phyloP scores from a whole-genome alignment of 2,329 filamentous ascomycete genomes.

The Ophioceras dolichostomum region DNA sequence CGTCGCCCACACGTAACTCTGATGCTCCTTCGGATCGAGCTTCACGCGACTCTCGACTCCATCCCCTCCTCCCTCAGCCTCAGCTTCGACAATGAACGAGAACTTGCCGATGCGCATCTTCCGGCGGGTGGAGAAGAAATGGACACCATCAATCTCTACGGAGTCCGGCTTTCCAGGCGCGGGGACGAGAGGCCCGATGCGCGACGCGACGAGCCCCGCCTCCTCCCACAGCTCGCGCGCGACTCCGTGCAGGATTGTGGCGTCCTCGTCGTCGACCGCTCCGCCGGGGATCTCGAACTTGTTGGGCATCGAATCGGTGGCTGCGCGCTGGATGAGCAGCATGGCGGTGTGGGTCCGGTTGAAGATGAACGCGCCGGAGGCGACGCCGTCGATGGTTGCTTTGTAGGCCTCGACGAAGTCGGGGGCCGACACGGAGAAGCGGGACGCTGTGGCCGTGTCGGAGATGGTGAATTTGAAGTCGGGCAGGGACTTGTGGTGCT shows the following conservation, averaged over 20 bases:
- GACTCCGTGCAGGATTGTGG: constrained; percentile 20
- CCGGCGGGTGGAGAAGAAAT: constrained; percentile 13
- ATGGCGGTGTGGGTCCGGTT: constrained; percentile 14
- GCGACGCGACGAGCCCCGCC: constrained; percentile 18
- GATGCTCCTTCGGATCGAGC: constrained; percentile 21
- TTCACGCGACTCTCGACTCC: constrained; percentile 7
- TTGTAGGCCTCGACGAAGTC: constrained; percentile 9
- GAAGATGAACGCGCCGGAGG: constrained; percentile 17
- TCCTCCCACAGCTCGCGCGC: constrained; percentile 31
- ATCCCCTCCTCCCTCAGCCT: too few species aligned
- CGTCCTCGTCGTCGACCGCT: constrained; percentile 21
- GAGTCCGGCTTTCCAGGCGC: constrained; percentile 5
- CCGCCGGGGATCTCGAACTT: constrained; percentile 30
- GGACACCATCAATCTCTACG: too few species aligned
- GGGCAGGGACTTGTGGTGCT: background rate
- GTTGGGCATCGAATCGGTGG: constrained; percentile 23
- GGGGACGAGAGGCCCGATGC: constrained; percentile 10
- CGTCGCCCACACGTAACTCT: constrained; percentile 18
- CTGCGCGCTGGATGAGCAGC: constrained; percentile 25
- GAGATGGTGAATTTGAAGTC: constrained; percentile 10
- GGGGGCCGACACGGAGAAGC: constrained; percentile 8
- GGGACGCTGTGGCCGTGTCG: background rate
- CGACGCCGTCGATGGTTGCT: constrained; percentile 10
- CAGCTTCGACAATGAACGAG: constrained; percentile 14
- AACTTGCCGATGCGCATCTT: constrained; percentile 9